phyloP scores from a whole-genome alignment of 2,329 filamentous ascomycete genomes.

The Parastagonospora nodorum region DNA sequence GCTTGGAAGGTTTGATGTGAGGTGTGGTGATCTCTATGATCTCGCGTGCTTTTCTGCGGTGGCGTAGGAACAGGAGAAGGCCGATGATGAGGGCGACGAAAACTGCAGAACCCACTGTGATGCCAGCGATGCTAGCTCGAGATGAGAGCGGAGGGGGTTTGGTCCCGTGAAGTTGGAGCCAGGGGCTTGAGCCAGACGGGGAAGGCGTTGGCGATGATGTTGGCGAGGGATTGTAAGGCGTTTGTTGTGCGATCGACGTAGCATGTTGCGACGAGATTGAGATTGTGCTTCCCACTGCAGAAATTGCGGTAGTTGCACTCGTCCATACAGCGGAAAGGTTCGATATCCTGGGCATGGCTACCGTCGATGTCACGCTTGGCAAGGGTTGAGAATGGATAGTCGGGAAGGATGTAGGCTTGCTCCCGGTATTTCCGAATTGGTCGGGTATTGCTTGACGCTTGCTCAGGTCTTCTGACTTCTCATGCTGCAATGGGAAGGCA shows the following conservation, averaged over 20 bases:
- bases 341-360: not conserved
- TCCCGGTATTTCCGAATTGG: slow-evolving; percentile 24
- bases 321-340: not conserved
- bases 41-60: slow-evolving; percentile 8
- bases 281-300: not conserved
- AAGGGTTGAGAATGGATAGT: slow-evolving; percentile 4
- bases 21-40: slow-evolving; percentile 29
- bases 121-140: slow-evolving; percentile 20
- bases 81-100: slow-evolving; percentile 10
- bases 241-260: not conserved
- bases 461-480: slow-evolving; percentile 2
- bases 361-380: slow-evolving; percentile 3
- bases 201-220: not conserved
- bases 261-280: not conserved
- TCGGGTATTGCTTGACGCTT: slow-evolving; percentile 31
- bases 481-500: slow-evolving; percentile 8
- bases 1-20: slow-evolving; percentile 23
- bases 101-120: slow-evolving; percentile 12
- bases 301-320: not conserved
- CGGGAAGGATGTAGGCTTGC: slow-evolving; percentile 13
- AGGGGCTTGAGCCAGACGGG: not conserved
- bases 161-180: slow-evolving; percentile 8
- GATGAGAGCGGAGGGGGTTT: slow-evolving; percentile 3
- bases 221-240: not conserved
- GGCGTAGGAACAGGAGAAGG: slow-evolving; percentile 10